Conservation (phyloP, 176 grass and related monocot genomes). For the Saccharum spontaneum region DNA sequence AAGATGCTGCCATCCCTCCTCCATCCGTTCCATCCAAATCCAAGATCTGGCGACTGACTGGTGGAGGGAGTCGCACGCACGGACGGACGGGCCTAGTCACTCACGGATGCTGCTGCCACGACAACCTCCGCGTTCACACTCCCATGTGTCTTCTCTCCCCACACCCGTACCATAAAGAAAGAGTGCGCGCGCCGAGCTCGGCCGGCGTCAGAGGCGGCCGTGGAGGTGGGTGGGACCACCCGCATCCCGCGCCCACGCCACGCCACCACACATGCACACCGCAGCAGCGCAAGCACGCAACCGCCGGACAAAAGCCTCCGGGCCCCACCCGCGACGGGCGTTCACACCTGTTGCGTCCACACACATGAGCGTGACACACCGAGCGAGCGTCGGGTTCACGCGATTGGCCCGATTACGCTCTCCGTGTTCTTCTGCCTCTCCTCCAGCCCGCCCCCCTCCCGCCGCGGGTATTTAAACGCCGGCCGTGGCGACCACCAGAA, state of each 20-base stretch:
- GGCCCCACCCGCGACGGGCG: neutral
- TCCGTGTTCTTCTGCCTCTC: too few species aligned
- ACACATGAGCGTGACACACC: neutral
- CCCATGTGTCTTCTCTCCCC: too few species aligned
- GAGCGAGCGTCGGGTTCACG: neutral
- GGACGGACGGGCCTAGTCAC: too few species aligned
- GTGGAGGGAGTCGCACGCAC: neutral
- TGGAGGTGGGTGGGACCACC: too few species aligned
- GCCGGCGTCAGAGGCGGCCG: too few species aligned
- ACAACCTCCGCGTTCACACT: too few species aligned
- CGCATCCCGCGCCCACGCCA: too few species aligned
- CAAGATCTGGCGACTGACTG: neutral
- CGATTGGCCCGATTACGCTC: neutral
- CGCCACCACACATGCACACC: neutral
- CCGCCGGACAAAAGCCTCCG: neutral
- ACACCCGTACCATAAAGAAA: too few species aligned
- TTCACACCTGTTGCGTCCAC: constrained; percentile 24
- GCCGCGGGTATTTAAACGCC: neutral
- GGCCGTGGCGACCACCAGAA: neutral
- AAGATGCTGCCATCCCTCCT: neutral
- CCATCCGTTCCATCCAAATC: neutral
- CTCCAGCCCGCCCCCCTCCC: too few species aligned
- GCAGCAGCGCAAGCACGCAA: neutral
- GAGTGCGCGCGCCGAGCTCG: too few species aligned
- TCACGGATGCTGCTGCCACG: too few species aligned